Evolutionary conservation across 2,329 filamentous ascomycete species (phyloP), one percentile per base, ranked within the genome.

Genomic region (Cladobotryum mycophilum): DNA sequence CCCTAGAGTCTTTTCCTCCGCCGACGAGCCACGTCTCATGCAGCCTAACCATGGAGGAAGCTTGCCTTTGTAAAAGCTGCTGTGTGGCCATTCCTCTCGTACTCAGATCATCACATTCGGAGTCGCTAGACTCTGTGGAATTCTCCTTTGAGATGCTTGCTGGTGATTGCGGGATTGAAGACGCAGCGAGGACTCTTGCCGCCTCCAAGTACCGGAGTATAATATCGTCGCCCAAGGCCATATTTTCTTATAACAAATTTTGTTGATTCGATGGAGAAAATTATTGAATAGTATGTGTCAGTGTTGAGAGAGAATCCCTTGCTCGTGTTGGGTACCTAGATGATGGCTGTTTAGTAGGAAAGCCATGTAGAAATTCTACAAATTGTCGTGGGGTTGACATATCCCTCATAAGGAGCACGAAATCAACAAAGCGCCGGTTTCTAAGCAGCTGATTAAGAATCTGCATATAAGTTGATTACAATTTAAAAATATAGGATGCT

Each of bases 41-140:
- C 2, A 66, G 48, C 7, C 47, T 53, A 36, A 61, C 38, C 25
- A 68, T 45, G 2, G 47, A 36, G 1, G 14, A 25, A 17, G 66
- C 67, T 47, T 70, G 67, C 13, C 60, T 59, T 1, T 44, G 48
- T 37, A 69, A 61, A 5, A 70, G 57, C n/a, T 55, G 38, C 17
- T 55, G 41, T 53, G 61, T 49, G 25, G 65, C 64, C 34, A 37
- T 33, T 3, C 44, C 57, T 18, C 48, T 52, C 12, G 57, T 34
- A 20, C 52, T 45, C 9, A 17, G 43, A 20, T 25, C 20, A 5
- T 35, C 35, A 11, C 12, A 15, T 2, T 22, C 22, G 18, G 41
- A 25, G 4, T 17, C 3, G n/a, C 15, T 9, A 5, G 12, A 15
- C 9, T 20, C 17, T 17, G 45, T 30, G 25, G 25, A 8, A 3